Percentiles rank a stretch among this genome's conserved stretches.
These are phyloP conservation scores for Ceratopteris richardii DNA, from an alignment of 75 land plant species.

Conservation along the genomic window DNA sequence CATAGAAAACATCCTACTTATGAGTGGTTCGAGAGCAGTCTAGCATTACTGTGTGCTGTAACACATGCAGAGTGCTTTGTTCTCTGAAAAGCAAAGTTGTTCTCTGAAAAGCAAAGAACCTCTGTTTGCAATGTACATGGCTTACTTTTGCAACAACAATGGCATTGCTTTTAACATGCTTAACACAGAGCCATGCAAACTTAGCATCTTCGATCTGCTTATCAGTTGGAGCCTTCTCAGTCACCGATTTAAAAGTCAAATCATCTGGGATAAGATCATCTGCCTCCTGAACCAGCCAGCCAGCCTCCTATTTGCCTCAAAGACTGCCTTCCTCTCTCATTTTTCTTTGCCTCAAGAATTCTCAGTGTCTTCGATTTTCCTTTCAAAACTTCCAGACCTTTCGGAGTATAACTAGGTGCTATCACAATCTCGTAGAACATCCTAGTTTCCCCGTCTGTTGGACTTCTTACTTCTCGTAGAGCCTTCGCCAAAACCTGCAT, in stretches of 20 bases:
- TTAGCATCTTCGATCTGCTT: conserved; percentile 66
- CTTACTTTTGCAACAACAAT: conserved; percentile 93
- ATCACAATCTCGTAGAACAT: conserved; percentile 99
- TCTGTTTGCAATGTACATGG: too few relatives aligned
- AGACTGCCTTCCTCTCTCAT: conserved; percentile 62
- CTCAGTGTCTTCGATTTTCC: conserved; percentile 90
- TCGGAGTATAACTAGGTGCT: conserved; percentile 79
- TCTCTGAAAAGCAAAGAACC: too few relatives aligned
- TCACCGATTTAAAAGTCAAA: conserved; percentile 50
- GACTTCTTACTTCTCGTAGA: conserved; percentile 86
- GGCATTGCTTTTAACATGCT: conserved; percentile 99
- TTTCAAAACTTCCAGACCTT: conserved; percentile 78
- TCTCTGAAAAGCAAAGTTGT: too few relatives aligned
- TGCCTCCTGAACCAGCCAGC: conserved; percentile 89
- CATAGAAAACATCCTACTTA: not conserved
- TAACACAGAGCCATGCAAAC: conserved; percentile 96
- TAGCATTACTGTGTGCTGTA: too few relatives aligned
- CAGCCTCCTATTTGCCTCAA: conserved; percentile 91
- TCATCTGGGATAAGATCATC: conserved; percentile 79
- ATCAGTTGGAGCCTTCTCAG: conserved; percentile 48
- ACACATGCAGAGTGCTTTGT: too few relatives aligned
- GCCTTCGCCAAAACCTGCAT: conserved; percentile 85
- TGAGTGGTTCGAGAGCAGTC: not conserved
- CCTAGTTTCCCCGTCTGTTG: conserved; percentile 80
- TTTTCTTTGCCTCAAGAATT: conserved; percentile 76